Conservation (phyloP, 2,329 filamentous ascomycete species). For the Ceratocystis diversiconidia region DNA sequence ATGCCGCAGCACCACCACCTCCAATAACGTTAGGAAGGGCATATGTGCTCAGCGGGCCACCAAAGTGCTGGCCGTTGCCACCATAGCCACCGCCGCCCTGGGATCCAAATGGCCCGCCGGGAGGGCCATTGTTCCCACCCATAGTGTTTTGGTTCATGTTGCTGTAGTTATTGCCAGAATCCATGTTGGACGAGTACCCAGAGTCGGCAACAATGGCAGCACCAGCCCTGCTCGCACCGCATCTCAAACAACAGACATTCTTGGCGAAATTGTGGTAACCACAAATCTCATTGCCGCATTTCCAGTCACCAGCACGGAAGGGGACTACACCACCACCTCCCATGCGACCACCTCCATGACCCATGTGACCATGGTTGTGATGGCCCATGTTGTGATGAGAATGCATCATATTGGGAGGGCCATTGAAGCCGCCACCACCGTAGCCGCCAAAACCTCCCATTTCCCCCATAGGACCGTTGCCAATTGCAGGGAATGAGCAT, state of each 20-base stretch:
- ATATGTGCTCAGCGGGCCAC: slow-evolving; percentile 76
- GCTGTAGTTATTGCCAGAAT: slow-evolving; percentile 50
- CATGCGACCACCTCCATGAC: slow-evolving; percentile 53
- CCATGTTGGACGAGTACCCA: slow-evolving; percentile 81
- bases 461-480: slow-evolving; percentile 52
- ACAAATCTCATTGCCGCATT: slow-evolving; percentile 93
- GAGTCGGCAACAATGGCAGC: slow-evolving; percentile 91
- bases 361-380: slow-evolving; percentile 32
- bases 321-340: slow-evolving; percentile 76
- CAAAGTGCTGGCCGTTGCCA: slow-evolving; percentile 55
- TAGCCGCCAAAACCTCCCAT: slow-evolving; percentile 45
- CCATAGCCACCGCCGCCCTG: slow-evolving; percentile 31
- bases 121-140: slow-evolving; percentile 42
- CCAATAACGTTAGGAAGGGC: slow-evolving; percentile 74
- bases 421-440: slow-evolving; percentile 48
- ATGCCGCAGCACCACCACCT: slow-evolving; percentile 51
- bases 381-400: slow-evolving; percentile 37
- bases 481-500: slow-evolving; percentile 95
- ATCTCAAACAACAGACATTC: slow-evolving; percentile 94
- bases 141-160: slow-evolving; percentile 15
- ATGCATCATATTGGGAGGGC: slow-evolving; percentile 55
- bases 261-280: slow-evolving; percentile 99
- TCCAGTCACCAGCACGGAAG: slow-evolving; percentile 98
- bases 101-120: slow-evolving; percentile 7
- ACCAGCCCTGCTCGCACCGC: slow-evolving; percentile 83